Conservation (phyloP, 2,329 filamentous ascomycete species). For the Karstenula rhodostoma region DNA sequence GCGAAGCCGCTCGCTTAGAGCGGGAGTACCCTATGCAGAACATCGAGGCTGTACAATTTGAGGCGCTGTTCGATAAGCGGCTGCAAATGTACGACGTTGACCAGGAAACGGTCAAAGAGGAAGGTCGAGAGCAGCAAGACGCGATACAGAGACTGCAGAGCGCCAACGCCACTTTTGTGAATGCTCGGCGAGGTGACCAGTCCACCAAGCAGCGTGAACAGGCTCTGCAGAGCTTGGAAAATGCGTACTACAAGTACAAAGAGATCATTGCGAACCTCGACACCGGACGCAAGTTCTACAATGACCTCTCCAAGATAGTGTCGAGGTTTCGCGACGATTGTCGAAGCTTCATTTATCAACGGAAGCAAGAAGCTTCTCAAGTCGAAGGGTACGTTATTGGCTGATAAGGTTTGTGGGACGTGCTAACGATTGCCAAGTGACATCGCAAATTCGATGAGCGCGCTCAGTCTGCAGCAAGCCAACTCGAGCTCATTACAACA, state of each 20-base stretch:
- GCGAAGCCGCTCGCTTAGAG: constrained; percentile 84
- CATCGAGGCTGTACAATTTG: constrained; percentile 89
- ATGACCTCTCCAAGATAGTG: constrained; percentile 89
- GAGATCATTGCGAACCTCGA: constrained; percentile 93
- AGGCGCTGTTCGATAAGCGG: constrained; percentile 85
- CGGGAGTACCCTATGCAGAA: constrained; percentile 83
- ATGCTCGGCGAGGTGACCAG: constrained; percentile 72
- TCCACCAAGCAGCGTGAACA: constrained; percentile 79
- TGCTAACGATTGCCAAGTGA: constrained; percentile 55
- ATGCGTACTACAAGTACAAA: constrained; percentile 94
- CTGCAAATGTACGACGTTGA: constrained; percentile 85
- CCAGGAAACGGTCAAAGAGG: constrained; percentile 72
- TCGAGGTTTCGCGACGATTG: constrained; percentile 83
- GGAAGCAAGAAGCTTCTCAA: constrained; percentile 80
- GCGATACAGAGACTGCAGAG: constrained; percentile 74
- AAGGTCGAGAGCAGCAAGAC: constrained; percentile 78
- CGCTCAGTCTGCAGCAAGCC: constrained; percentile 60
- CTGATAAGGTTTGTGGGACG: not conserved
- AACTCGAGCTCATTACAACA: constrained; percentile 53
- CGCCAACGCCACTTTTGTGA: constrained; percentile 79
- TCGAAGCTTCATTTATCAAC: constrained; percentile 78
- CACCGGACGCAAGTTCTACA: constrained; percentile 94
- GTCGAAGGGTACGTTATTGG: constrained; percentile 71
- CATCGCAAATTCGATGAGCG: constrained; percentile 67
- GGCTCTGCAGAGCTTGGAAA: constrained; percentile 86